phyloP scores from a whole-genome alignment of 768 basidiomycete species.

The Ramaria sp. region DNA sequence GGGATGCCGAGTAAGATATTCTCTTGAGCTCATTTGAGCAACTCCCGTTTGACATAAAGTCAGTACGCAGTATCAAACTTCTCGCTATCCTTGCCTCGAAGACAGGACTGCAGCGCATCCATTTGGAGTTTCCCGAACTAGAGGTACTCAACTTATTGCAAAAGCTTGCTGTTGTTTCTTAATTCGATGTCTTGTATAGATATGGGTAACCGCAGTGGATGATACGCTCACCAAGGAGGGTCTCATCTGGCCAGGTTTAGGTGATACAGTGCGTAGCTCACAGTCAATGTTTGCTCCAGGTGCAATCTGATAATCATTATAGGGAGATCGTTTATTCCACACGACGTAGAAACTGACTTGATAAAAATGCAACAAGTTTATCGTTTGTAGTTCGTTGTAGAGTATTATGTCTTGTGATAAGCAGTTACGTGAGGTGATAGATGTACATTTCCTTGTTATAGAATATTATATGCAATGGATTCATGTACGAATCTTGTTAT shows the following conservation, averaged over 20 bases:
- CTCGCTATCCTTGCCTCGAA: slow-evolving; percentile 73
- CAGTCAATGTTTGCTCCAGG: not conserved
- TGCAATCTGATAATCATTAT: not conserved
- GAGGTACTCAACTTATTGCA: slow-evolving; percentile 38
- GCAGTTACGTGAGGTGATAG: too few species aligned
- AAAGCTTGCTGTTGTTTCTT: slow-evolving; percentile 8
- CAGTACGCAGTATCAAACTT: slow-evolving; percentile 67
- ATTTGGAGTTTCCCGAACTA: slow-evolving; percentile 58
- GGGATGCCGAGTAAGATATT: slow-evolving; percentile 50
- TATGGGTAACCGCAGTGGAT: slow-evolving; percentile 83
- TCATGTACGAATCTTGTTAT: not conserved
- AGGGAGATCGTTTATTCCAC: slow-evolving; percentile 84
- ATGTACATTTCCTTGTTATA: too few species aligned
- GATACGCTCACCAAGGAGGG: slow-evolving; percentile 60
- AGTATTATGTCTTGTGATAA: too few species aligned
- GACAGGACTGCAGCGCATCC: slow-evolving; percentile 59
- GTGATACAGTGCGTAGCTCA: slow-evolving; percentile 61
- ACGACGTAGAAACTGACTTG: slow-evolving; percentile 27
- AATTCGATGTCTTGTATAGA: slow-evolving; percentile 30
- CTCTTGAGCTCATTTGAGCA: not conserved
- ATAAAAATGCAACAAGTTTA: too few species aligned
- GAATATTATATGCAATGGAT: too few species aligned
- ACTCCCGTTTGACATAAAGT: slow-evolving; percentile 5
- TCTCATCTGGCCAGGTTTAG: slow-evolving; percentile 80
- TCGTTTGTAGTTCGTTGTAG: too few species aligned